Evolutionary conservation across 371 early-diverging fungal genomes (phyloP).

Genomic region (Lichtheimia corymbifera): DNA sequence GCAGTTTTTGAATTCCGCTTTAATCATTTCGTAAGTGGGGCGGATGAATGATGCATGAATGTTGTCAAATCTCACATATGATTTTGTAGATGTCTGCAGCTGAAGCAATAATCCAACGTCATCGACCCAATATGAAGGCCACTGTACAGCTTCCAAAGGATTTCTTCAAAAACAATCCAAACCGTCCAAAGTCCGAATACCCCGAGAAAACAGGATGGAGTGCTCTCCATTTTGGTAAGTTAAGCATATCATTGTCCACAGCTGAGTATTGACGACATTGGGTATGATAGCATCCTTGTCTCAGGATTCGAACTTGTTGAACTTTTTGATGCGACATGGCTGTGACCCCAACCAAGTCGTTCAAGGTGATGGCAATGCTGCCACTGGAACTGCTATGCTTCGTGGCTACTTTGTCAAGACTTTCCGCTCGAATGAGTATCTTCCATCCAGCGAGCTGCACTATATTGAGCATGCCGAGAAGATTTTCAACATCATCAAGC

Average conservation of each 20-base stretch:
- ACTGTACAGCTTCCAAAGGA: slow-evolving; percentile 32
- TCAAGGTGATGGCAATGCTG: slow-evolving; percentile 5
- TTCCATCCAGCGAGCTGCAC: slow-evolving; percentile 12
- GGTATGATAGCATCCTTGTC: slow-evolving; percentile 23
- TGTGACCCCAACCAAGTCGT: slow-evolving; percentile 29
- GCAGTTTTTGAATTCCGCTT: slow-evolving; percentile 20
- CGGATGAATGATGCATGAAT: neutral
- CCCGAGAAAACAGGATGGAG: slow-evolving; percentile 47
- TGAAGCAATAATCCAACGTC: slow-evolving; percentile 14
- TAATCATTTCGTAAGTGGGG: slow-evolving; percentile 14
- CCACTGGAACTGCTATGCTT: slow-evolving; percentile 5
- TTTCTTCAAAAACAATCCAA: slow-evolving; percentile 32
- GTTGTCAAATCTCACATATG: neutral
- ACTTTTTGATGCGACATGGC: slow-evolving; percentile 33
- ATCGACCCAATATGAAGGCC: slow-evolving; percentile 25
- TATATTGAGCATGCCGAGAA: slow-evolving; percentile 21
- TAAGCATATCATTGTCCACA: neutral
- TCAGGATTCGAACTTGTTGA: slow-evolving; percentile 29
- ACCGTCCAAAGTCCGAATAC: slow-evolving; percentile 26
- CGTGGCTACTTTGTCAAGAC: slow-evolving; percentile 25
- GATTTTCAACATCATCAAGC: slow-evolving; percentile 25
- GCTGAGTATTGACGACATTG: neutral
- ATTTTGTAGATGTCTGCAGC: slow-evolving; percentile 17
- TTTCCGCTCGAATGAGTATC: slow-evolving; percentile 16
- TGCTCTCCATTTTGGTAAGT: slow-evolving; percentile 49